Evolutionary conservation across 805 yeast species (phyloP), one percentile per base, ranked within the genome.

Genomic region (Yamadazyma olivae): DNA sequence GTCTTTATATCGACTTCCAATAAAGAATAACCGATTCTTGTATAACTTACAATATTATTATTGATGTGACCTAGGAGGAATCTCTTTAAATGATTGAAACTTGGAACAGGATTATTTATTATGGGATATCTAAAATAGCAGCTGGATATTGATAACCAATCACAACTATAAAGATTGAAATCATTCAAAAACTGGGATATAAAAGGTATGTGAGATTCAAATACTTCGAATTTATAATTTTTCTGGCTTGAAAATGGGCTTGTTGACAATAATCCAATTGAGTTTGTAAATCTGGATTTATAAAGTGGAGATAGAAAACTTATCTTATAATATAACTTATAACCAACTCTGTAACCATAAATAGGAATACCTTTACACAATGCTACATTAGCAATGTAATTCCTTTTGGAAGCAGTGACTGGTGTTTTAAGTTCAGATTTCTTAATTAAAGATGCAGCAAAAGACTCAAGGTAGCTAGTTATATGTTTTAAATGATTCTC

Each of bases 101-200:
- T 14, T 4, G 27, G 45, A 10, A 32, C 41, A 34, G 41, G 35
- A 14, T 18, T 4, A 29, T 25, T 16, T 28, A 61, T 32, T 2
- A 79, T 47, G 0, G 95, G 93, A 3, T 61, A 51, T 35, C 96
- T 55, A 54, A 83, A 82, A 43, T 60, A 72, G 17, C 74, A 59
- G 3, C 61, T 45, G 2, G 54, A 48, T 1, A 81, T 38, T 13
- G 70, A 60, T 16, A 90, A 41, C 91, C 95, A 86, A 4, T 81
- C 79, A 56, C 96, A 86, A 1, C 96, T 95, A 52, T 72, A 86
- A 20, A 91, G 57, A 51, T 91, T 90, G 58, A 73, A 88, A 53
- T 93, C 99, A 0, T 84, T 69, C 18, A 87, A 56, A 51, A 91
- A 88, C 51, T 93, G 97, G 5, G 87, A 56, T 1, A 75, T 51